Evolutionary conservation across 805 yeast genomes (phyloP).

Genomic region (Pachysolen tannophilus): DNA sequence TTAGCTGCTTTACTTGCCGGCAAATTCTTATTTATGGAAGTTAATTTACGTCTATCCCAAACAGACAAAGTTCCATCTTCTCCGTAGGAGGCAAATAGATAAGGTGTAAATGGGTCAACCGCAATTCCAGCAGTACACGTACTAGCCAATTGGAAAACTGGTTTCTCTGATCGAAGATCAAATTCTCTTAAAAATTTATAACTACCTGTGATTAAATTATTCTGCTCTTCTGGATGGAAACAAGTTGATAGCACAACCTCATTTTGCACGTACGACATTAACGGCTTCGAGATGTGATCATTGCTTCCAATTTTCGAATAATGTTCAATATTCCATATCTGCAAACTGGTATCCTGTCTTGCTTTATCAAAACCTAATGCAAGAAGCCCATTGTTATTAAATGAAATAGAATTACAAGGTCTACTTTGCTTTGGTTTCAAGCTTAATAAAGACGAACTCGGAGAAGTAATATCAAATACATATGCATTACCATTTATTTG

Average conservation of each 20-base stretch:
- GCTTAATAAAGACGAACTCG: conserved; percentile 27
- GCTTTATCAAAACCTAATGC: conserved; percentile 78
- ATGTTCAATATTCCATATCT: conserved; percentile 71
- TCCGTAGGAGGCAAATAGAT: conserved; percentile 64
- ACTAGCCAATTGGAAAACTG: conserved; percentile 68
- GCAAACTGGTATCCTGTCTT: conserved; percentile 66
- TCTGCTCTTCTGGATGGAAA: conserved; percentile 53
- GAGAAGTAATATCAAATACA: conserved; percentile 48
- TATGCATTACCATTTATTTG: conserved; percentile 61
- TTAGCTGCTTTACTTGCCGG: conserved; percentile 13
- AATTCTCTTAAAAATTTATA: conserved; percentile 71
- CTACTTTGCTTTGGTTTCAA: conserved; percentile 59
- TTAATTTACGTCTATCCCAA: conserved; percentile 69
- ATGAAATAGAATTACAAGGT: conserved; percentile 68
- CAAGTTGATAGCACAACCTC: conserved; percentile 67
- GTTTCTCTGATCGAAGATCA: conserved; percentile 59
- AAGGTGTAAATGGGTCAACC: conserved; percentile 59
- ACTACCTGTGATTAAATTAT: conserved; percentile 60
- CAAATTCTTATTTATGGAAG: conserved; percentile 12
- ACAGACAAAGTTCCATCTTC: conserved; percentile 81
- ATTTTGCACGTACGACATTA: conserved; percentile 53
- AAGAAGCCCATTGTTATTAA: conserved; percentile 54
- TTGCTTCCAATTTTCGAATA: conserved; percentile 39
- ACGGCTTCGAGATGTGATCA: conserved; percentile 45
- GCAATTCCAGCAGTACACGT: conserved; percentile 61